Evolutionary conservation across 805 yeast genomes (phyloP).

Genomic region (Wickerhamiella spandovensis): DNA sequence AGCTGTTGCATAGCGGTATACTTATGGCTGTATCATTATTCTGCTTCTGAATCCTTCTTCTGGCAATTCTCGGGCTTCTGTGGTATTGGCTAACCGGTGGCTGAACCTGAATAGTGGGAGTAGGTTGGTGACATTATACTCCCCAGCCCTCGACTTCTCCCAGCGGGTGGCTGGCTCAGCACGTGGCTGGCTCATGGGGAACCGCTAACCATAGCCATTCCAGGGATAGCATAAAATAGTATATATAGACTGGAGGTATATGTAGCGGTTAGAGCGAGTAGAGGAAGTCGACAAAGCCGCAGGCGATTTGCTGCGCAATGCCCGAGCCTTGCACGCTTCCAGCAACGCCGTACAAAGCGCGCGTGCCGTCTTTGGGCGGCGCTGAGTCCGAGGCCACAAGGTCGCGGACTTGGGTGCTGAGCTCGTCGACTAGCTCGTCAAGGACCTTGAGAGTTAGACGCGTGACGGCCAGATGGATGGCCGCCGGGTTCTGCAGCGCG

Average conservation of each 20-base stretch:
- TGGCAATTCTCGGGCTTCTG: no score
- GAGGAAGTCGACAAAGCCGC: constrained; percentile 67
- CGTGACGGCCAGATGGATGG: constrained; percentile 83
- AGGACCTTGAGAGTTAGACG: constrained; percentile 48
- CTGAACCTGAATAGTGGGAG: no score
- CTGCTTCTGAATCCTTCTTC: no score
- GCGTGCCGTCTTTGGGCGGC: constrained; percentile 38
- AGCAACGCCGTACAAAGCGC: constrained; percentile 90
- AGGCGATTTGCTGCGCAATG: constrained; percentile 66
- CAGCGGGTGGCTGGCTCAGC: no score
- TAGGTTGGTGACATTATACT: no score
- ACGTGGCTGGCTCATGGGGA: no score
- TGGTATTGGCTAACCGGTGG: no score
- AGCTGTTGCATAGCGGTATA: no score
- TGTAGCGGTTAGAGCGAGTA: constrained; percentile 35
- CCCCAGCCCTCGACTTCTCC: no score
- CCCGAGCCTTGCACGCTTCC: constrained; percentile 78
- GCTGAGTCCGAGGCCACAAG: constrained; percentile 24
- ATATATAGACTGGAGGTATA: neutral
- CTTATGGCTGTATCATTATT: no score
- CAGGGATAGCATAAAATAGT: neutral
- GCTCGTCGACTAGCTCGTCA: constrained; percentile 43
- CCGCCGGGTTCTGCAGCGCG: constrained; percentile 79
- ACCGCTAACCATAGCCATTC: no score
- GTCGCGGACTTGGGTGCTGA: constrained; percentile 34